Percentiles rank a stretch among this genome's conserved stretches.
Evolutionary conservation across 2,329 filamentous ascomycete species (phyloP).

Genomic region (Falciphora oryzae): DNA sequence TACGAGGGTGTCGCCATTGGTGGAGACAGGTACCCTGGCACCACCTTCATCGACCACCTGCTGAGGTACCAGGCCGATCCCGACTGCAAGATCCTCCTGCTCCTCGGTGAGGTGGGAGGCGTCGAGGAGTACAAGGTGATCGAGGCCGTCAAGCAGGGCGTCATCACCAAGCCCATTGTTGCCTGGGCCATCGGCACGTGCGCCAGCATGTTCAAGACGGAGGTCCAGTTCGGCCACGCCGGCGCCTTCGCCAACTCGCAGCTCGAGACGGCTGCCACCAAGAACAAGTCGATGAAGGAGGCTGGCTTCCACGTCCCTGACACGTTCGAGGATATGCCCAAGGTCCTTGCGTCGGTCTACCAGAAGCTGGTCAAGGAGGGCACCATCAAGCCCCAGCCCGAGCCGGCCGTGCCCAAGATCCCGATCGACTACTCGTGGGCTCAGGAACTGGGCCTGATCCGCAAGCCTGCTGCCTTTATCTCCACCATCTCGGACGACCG

Average conservation of each 20-base stretch:
- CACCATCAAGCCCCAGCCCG: constrained; percentile 76
- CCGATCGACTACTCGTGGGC: constrained; percentile 99
- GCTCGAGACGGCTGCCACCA: constrained; percentile 91
- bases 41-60: constrained; percentile 98
- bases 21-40: constrained; percentile 97
- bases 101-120: constrained; percentile 98
- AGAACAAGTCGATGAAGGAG: constrained; percentile 96
- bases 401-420: constrained; percentile 96
- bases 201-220: constrained; percentile 99
- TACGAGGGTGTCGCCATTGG: constrained; percentile 99
- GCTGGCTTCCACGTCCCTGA: constrained; percentile 92
- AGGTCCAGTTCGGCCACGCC: constrained; percentile 98
- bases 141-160: constrained; percentile 88
- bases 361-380: constrained; percentile 80
- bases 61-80: constrained; percentile 95
- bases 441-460: constrained; percentile 97
- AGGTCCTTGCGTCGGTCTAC: constrained; percentile 73
- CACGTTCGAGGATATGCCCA: constrained; percentile 93
- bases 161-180: constrained; percentile 97
- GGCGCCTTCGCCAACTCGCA: constrained; percentile 99
- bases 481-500: constrained; percentile 99
- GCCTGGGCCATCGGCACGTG: constrained; percentile 99
- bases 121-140: constrained; percentile 99
- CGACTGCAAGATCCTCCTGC: constrained; percentile 92
- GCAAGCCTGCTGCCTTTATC: constrained; percentile 99